Conservation (phyloP, 164 flowering plant genomes). For the Amborella trichopoda region DNA sequence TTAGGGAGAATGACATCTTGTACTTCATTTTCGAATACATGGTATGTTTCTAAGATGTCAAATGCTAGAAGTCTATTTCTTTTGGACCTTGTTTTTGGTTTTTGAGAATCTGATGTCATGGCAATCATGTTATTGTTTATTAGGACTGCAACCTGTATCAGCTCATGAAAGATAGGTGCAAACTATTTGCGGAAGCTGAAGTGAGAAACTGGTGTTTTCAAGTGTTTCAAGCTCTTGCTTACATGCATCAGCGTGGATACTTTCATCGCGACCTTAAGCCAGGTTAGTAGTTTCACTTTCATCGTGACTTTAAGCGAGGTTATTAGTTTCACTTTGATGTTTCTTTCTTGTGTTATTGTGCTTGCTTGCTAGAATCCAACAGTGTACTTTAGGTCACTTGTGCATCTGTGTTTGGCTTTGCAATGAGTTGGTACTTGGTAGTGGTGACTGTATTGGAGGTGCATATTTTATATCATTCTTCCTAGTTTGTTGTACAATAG, state of each 20-base stretch:
- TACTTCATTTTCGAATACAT: constrained; percentile 93
- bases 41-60: constrained; percentile 37
- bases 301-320: no score
- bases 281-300: constrained; percentile 9
- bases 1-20: constrained; percentile 76
- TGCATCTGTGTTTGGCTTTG: no score
- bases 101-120: not conserved
- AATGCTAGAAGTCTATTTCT: no score
- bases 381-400: no score
- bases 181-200: constrained; percentile 73
- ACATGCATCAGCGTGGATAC: constrained; percentile 68
- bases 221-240: constrained; percentile 94
- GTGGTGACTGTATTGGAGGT: no score
- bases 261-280: constrained; percentile 34
- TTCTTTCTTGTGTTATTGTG: no score
- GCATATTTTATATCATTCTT: no score
- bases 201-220: constrained; percentile 95
- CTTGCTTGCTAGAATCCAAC: no score
- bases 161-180: constrained; percentile 73
- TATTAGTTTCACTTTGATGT: no score
- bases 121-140: not conserved
- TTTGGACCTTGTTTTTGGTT: not conserved
- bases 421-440: no score
- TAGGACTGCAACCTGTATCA: constrained; percentile 96
- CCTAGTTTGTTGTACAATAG: no score